Conservation (phyloP, 495 filamentous ascomycete species). For the Trichoderma virens region DNA sequence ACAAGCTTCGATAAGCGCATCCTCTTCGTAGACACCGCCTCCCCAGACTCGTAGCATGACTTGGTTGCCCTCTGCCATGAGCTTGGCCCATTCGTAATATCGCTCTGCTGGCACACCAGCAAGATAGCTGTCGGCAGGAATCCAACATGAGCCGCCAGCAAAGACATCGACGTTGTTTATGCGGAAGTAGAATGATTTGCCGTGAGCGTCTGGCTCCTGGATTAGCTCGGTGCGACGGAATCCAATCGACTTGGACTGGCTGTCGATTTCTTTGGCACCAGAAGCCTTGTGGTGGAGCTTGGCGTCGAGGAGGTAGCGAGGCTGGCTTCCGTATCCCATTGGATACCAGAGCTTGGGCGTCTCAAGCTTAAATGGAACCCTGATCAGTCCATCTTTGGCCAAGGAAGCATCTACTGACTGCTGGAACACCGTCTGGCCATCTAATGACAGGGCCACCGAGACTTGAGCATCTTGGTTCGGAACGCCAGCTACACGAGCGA, state of each 20-base stretch:
- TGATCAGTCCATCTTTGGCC: slow-evolving; percentile 23
- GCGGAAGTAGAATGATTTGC: slow-evolving; percentile 64
- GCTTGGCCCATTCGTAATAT: slow-evolving; percentile 59
- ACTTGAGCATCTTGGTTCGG: background rate
- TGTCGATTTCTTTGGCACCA: slow-evolving; percentile 22
- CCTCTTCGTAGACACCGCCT: slow-evolving; percentile 68
- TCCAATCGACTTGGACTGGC: slow-evolving; percentile 48
- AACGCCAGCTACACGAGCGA: background rate
- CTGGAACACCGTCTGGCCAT: slow-evolving; percentile 2
- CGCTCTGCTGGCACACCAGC: slow-evolving; percentile 42
- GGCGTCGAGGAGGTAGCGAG: slow-evolving; percentile 50
- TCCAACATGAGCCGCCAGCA: slow-evolving; percentile 67
- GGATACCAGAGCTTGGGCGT: slow-evolving; percentile 62
- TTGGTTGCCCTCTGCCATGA: slow-evolving; percentile 61
- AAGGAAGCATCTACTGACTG: slow-evolving; percentile 19
- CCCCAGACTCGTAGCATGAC: slow-evolving; percentile 59
- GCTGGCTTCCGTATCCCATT: slow-evolving; percentile 57
- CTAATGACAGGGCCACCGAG: background rate
- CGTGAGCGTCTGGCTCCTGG: slow-evolving; percentile 49
- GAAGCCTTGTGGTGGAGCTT: slow-evolving; percentile 23
- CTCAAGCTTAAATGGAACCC: slow-evolving; percentile 35
- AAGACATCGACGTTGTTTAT: slow-evolving; percentile 66
- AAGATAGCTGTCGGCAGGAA: slow-evolving; percentile 63
- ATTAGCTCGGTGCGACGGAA: slow-evolving; percentile 55
- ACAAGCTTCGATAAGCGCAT: slow-evolving; percentile 65